Evolutionary conservation across 2,329 filamentous ascomycete species (phyloP).

Genomic region (Hypoxylon sp.): DNA sequence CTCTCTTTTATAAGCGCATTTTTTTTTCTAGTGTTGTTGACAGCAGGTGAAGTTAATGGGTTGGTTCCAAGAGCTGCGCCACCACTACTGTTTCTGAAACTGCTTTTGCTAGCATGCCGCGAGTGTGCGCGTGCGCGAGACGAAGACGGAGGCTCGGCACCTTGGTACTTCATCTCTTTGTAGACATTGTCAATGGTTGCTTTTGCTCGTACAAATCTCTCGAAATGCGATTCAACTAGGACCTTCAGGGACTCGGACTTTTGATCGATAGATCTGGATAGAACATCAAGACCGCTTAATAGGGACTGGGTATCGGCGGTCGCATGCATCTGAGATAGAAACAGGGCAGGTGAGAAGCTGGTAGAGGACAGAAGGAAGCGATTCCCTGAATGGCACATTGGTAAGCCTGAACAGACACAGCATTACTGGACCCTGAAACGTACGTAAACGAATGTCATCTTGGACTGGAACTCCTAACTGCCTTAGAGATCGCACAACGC

Average conservation of each 20-base stretch:
- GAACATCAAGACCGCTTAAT: constrained; percentile 82
- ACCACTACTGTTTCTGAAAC: constrained; percentile 67
- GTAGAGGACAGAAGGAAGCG: constrained; percentile 96
- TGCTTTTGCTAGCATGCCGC: constrained; percentile 74
- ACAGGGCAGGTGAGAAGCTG: constrained; percentile 91
- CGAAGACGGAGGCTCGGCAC: constrained; percentile 63
- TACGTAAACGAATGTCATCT: constrained; percentile 82
- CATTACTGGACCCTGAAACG: constrained; percentile 51
- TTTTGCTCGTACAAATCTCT: constrained; percentile 96
- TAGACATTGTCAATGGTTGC: constrained; percentile 99
- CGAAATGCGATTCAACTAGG: constrained; percentile 97
- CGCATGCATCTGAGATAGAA: constrained; percentile 91
- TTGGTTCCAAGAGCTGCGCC: constrained; percentile 55
- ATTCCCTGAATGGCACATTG: constrained; percentile 68
- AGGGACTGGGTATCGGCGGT: constrained; percentile 85
- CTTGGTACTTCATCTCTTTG: constrained; percentile 90
- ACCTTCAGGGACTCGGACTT: constrained; percentile 97
- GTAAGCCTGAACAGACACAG: constrained; percentile 25
- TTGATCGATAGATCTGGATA: constrained; percentile 94
- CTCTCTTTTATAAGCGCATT: constrained; percentile 93
- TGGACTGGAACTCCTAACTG: constrained; percentile 83
- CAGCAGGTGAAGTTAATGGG: constrained; percentile 54
- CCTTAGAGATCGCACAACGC: constrained; percentile 84
- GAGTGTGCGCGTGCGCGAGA: constrained; percentile 65
- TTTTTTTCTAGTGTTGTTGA: constrained; percentile 75